These are phyloP conservation scores for Pyrenophora graminea DNA, from an alignment of 2,329 filamentous ascomycete species.

Conservation along the genomic window DNA sequence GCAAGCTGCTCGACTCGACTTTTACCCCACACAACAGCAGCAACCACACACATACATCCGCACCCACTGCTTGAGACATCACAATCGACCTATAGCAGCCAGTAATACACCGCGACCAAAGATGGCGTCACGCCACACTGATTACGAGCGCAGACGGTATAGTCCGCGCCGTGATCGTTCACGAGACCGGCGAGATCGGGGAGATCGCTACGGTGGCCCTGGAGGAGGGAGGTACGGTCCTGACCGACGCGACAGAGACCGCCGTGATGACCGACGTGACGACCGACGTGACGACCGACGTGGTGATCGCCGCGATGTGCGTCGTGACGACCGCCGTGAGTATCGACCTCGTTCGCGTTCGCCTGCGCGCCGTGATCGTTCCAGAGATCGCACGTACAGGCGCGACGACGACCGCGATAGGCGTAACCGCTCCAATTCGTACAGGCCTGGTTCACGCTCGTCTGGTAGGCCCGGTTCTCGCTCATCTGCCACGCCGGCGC, in stretches of 20 bases:
- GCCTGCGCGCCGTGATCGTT: slow-evolving; percentile 45
- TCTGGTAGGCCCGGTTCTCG: slow-evolving; percentile 61
- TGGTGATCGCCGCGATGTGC: slow-evolving; percentile 1
- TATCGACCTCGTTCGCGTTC: too few species aligned
- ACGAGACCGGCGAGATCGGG: slow-evolving; percentile 38
- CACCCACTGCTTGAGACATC: slow-evolving; percentile 1
- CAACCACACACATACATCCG: background rate
- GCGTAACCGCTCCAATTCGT: slow-evolving; percentile 74
- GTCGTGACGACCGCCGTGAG: background rate
- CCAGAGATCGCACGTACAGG: slow-evolving; percentile 52
- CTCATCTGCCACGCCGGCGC: slow-evolving; percentile 63
- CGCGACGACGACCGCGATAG: slow-evolving; percentile 65
- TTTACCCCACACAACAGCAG: slow-evolving; percentile 6
- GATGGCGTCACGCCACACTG: slow-evolving; percentile 66
- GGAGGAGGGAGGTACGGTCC: slow-evolving; percentile 51
- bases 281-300: slow-evolving; percentile 62
- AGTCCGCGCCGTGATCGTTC: slow-evolving; percentile 23
- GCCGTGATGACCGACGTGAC: slow-evolving; percentile 58
- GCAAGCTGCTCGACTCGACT: background rate
- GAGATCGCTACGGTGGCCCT: slow-evolving; percentile 51
- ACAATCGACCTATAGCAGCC: slow-evolving; percentile 14
- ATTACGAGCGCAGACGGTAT: slow-evolving; percentile 57
- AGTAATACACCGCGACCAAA: slow-evolving; percentile 31
- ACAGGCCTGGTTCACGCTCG: slow-evolving; percentile 62
- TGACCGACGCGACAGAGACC: slow-evolving; percentile 50